Evolutionary conservation across 352 stramenopile genomes (phyloP).

Genomic region (Paralagenidium karlingii): DNA sequence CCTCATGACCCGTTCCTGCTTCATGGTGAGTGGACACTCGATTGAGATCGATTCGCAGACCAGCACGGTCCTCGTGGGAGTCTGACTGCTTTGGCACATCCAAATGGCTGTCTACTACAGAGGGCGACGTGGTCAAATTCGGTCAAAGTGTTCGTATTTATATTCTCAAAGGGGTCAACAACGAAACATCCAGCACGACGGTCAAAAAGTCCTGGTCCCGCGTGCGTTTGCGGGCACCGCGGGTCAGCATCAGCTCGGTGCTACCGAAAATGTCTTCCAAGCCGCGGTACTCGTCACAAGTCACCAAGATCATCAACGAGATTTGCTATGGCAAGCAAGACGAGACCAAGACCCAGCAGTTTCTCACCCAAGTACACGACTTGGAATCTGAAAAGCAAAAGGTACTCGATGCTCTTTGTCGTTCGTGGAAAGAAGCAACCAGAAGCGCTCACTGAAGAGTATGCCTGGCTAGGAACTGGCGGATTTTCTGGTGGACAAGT

Average conservation of each 20-base stretch:
- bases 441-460: background rate
- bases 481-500: slow-evolving; percentile 73
- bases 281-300: slow-evolving; percentile 31
- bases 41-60: no score
- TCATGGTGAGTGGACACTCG: no score
- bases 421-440: slow-evolving; percentile 1
- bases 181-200: slow-evolving; percentile 40
- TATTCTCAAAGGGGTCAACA: slow-evolving; percentile 56
- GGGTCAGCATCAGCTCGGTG: slow-evolving; percentile 53
- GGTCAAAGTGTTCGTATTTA: slow-evolving; percentile 81
- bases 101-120: slow-evolving; percentile 17
- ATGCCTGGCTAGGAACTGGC: slow-evolving; percentile 35
- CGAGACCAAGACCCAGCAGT: slow-evolving; percentile 58
- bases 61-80: no score
- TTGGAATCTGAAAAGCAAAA: slow-evolving; percentile 53
- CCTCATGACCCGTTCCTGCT: slow-evolving; percentile 74
- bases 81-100: no score
- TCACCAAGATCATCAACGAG: slow-evolving; percentile 79
- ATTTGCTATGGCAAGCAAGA: slow-evolving; percentile 63
- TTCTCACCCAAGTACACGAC: slow-evolving; percentile 55
- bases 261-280: slow-evolving; percentile 52
- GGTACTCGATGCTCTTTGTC: slow-evolving; percentile 10
- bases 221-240: slow-evolving; percentile 58
- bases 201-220: slow-evolving; percentile 77
- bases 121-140: slow-evolving; percentile 79